Evolutionary conservation across 441 rosid species (phyloP).

Genomic region (Corymbia calophylla): DNA sequence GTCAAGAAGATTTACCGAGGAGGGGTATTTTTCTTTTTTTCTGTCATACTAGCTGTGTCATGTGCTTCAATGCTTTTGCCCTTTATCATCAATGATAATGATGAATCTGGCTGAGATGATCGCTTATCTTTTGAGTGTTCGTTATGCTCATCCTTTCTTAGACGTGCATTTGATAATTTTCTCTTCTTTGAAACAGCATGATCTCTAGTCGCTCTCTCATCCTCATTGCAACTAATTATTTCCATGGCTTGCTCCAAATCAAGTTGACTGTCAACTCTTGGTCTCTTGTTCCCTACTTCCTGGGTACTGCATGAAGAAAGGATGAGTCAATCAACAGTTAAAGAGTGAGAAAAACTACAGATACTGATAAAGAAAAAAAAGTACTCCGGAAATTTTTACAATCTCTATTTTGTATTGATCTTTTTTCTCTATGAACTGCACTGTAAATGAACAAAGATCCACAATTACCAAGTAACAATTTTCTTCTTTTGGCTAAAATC

Average conservation of each 20-base stretch:
- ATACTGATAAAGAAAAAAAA: not conserved
- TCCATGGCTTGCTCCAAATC: not conserved
- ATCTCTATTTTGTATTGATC: not conserved
- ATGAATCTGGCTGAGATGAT: not conserved
- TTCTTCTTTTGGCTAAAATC: not conserved
- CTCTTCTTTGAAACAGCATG: not conserved
- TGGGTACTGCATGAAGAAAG: not conserved
- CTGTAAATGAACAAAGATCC: not conserved
- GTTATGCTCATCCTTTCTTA: not conserved
- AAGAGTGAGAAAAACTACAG: not conserved
- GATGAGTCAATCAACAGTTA: not conserved
- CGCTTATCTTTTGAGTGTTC: not conserved
- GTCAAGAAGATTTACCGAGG: conserved; percentile 18
- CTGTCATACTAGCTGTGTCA: conserved; percentile 1
- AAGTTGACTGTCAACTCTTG: not conserved
- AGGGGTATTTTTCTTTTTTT: conserved; percentile 10
- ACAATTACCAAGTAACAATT: not conserved
- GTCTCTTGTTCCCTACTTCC: not conserved
- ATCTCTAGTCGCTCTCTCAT: not conserved
- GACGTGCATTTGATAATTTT: not conserved
- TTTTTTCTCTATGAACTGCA: not conserved
- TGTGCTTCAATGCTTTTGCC: not conserved
- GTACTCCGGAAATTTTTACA: not conserved
- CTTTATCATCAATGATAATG: not conserved
- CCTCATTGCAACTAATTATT: not conserved